Evolutionary conservation across 169 alveolate species (phyloP).

Genomic region (Neospora caninum): DNA sequence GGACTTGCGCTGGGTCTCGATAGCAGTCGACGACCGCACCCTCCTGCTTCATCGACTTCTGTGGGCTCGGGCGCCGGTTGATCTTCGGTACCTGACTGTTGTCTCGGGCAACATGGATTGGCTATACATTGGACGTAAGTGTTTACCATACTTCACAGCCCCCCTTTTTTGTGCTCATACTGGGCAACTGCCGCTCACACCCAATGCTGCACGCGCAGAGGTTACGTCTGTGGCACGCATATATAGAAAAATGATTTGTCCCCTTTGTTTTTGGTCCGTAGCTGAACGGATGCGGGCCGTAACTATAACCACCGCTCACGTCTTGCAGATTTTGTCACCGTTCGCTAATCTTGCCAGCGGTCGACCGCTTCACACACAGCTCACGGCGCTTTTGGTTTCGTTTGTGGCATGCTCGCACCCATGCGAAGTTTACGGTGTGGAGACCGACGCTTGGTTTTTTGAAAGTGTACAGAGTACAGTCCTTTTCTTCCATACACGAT

Average conservation of each 20-base stretch:
- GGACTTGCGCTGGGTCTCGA: conserved; percentile 54
- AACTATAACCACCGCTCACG: too few relatives aligned
- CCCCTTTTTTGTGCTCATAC: neutral
- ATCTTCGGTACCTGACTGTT: conserved; percentile 41
- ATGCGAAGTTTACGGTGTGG: too few relatives aligned
- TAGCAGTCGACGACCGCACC: conserved; percentile 42
- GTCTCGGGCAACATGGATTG: conserved; percentile 43
- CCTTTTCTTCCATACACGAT: neutral
- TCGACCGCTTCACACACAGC: too few relatives aligned
- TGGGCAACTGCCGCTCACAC: neutral
- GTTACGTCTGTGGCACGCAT: too few relatives aligned
- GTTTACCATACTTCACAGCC: neutral
- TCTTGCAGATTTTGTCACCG: too few relatives aligned
- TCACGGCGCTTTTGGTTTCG: too few relatives aligned
- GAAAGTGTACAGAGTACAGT: neutral
- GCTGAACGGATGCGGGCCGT: too few relatives aligned
- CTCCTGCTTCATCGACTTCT: conserved; percentile 36
- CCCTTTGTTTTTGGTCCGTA: too few relatives aligned
- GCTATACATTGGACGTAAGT: conserved; percentile 54
- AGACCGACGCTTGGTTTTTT: neutral
- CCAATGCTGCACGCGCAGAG: too few relatives aligned
- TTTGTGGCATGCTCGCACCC: too few relatives aligned
- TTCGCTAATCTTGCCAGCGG: too few relatives aligned
- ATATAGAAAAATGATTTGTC: too few relatives aligned
- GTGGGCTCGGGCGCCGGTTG: conserved; percentile 48